Base-by-base conservation (phyloP, 306 rosid species). In the Quercus bicolor region DNA sequence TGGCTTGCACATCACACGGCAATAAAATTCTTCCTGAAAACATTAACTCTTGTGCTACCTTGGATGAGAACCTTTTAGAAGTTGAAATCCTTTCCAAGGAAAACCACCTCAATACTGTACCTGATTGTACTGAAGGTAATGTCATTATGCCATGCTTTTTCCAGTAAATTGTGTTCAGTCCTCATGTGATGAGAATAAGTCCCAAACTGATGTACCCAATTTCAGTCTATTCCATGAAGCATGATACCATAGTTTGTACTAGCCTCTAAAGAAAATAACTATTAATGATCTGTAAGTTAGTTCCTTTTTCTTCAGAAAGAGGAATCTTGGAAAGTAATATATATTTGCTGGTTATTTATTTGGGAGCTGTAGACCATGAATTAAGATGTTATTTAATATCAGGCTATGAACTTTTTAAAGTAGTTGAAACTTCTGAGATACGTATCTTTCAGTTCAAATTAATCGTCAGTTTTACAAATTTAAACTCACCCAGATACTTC, bases 51-150 rank as follows among this genome's bases (percentile, higher is more conserved):
- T 80, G 66, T 81, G 75, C 29, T 40, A 45, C 68, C 72, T 45
- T 74, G 43, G 75, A 80, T 62, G 87, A 70, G 78, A 73, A 78
- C 73, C 62, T 72, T 9, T 57, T 20, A 20, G 72, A 69, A 81
- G 75, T 48, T 81, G 69, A 71, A 57, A 70, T 72, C 52, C 70
- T 74, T 80, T 82, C 79, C 68, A 29, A 40, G 72, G 81, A 79
- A 76, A 84, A 59, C 78, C 84, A 78, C 65, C 72, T 59, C 20
- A 55, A 77, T 28, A 79, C 79, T 82, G 75, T 84, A 33, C 81
- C 64, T 78, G 88, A 79, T 64, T 75, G 75, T 76, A 76, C 48
- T 71, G 82, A 68, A 85, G 90, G 88, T 88, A 87, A 82, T 81
- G 37, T 28, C 26, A 18, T 57, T 54, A 29, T 54, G 28, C 64